phyloP scores from a whole-genome alignment of 305 asterid species.

The Coffea humblotiana region DNA sequence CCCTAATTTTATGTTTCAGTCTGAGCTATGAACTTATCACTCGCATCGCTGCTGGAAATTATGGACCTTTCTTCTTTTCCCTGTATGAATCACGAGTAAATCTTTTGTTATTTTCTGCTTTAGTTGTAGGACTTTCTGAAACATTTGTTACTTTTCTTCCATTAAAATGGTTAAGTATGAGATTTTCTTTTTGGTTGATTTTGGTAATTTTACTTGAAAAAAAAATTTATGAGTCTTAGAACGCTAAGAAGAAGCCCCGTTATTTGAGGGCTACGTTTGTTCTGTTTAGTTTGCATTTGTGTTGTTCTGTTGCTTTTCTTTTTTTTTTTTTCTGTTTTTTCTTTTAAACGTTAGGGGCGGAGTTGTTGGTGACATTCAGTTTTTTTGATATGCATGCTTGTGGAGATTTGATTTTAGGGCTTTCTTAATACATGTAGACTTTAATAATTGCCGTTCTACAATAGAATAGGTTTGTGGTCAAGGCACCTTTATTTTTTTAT shows the following conservation, averaged over 20 bases:
- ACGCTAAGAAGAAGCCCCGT: neutral
- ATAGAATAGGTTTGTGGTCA: neutral
- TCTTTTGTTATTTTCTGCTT: neutral
- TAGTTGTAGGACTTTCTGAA: neutral
- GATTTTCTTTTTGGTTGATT: neutral
- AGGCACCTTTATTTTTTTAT: neutral
- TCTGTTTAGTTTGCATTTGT: neutral
- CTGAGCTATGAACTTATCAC: neutral
- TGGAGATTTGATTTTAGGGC: neutral
- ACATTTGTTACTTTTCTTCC: neutral
- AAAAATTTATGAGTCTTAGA: neutral
- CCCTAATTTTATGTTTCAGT: constrained; percentile 11
- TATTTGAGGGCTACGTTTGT: neutral
- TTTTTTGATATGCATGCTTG: neutral
- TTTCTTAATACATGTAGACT: neutral
- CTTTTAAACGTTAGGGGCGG: neutral
- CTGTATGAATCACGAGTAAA: neutral
- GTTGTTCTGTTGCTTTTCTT: neutral
- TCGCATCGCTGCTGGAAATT: neutral
- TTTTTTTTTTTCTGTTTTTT: neutral
- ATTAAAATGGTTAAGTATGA: neutral
- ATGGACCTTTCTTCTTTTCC: neutral
- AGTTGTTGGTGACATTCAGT: neutral
- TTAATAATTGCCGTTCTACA: neutral
- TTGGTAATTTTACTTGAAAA: neutral